phyloP scores from a whole-genome alignment of 1,139 yeast species.

The Ogataea hybrid region DNA sequence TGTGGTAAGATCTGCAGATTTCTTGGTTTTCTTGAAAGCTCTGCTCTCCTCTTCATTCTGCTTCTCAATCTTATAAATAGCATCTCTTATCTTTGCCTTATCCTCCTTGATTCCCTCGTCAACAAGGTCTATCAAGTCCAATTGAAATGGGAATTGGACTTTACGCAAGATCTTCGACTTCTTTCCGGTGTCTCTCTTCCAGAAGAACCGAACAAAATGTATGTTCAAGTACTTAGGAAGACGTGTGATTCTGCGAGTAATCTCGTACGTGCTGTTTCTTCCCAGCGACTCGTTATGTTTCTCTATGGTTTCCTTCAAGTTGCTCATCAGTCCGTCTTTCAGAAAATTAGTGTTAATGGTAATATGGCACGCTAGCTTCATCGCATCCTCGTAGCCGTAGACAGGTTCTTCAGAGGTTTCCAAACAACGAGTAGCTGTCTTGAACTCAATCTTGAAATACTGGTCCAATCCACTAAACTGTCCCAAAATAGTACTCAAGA shows the following conservation, averaged over 20 bases:
- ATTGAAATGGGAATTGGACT: constrained; percentile 91
- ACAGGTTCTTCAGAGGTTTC: constrained; percentile 53
- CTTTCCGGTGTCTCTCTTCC: constrained; percentile 90
- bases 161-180: constrained; percentile 92
- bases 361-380: constrained; percentile 87
- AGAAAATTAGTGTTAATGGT: constrained; percentile 81
- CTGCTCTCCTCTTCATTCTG: constrained; percentile 70
- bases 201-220: constrained; percentile 90
- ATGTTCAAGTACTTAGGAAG: constrained; percentile 88
- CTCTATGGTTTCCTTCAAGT: constrained; percentile 74
- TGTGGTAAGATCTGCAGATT: constrained; percentile 26
- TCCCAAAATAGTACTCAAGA: constrained; percentile 53
- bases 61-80: constrained; percentile 73
- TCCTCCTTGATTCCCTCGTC: constrained; percentile 68
- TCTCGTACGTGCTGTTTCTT: constrained; percentile 67
- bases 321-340: constrained; percentile 77
- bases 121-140: constrained; percentile 83
- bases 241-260: constrained; percentile 67
- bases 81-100: constrained; percentile 73
- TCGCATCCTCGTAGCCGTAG: constrained; percentile 51
- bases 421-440: constrained; percentile 56
- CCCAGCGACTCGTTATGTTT: constrained; percentile 72
- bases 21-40: constrained; percentile 69
- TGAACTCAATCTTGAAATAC: constrained; percentile 63
- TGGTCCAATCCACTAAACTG: constrained; percentile 51